Conservation (phyloP, 2,329 filamentous ascomycete species). For the Aspergillus phoenicis region DNA sequence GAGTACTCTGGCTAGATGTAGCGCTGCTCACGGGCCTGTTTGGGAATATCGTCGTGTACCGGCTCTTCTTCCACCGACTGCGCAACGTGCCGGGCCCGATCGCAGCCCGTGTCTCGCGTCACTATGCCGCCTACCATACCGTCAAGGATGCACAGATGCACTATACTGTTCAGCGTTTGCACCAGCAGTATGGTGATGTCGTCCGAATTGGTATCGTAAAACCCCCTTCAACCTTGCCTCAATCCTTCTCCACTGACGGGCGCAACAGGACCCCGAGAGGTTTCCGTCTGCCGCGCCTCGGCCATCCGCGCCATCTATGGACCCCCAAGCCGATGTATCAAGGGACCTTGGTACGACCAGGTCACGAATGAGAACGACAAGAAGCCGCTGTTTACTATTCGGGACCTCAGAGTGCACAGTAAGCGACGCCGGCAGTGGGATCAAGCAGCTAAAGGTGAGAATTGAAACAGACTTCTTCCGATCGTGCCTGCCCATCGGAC, state of each 20-base stretch:
- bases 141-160: slow-evolving; percentile 34
- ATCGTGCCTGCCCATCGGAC: not conserved
- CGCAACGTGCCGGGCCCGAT: slow-evolving; percentile 20
- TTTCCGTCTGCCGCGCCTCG: slow-evolving; percentile 23
- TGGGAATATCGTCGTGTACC: slow-evolving; percentile 14
- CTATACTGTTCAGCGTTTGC: slow-evolving; percentile 33
- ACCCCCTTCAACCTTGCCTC: not conserved
- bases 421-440: slow-evolving; percentile 13
- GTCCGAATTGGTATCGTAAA: slow-evolving; percentile 32
- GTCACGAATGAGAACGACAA: slow-evolving; percentile 12
- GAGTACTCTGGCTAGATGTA: not conserved
- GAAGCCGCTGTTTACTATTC: not conserved
- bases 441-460: not conserved
- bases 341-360: slow-evolving; percentile 21
- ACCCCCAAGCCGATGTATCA: slow-evolving; percentile 15
- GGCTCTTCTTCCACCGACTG: slow-evolving; percentile 25
- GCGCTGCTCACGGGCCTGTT: not conserved
- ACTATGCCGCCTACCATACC: slow-evolving; percentile 27
- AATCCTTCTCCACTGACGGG: not conserved
- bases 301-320: slow-evolving; percentile 18
- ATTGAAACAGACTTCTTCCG: not conserved
- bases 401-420: slow-evolving; percentile 15
- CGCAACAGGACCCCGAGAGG: slow-evolving; percentile 19
- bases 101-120: slow-evolving; percentile 25
- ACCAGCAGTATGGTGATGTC: slow-evolving; percentile 39